phyloP scores from a whole-genome alignment of 2,329 filamentous ascomycete species.

The Fusarium ramigenum region DNA sequence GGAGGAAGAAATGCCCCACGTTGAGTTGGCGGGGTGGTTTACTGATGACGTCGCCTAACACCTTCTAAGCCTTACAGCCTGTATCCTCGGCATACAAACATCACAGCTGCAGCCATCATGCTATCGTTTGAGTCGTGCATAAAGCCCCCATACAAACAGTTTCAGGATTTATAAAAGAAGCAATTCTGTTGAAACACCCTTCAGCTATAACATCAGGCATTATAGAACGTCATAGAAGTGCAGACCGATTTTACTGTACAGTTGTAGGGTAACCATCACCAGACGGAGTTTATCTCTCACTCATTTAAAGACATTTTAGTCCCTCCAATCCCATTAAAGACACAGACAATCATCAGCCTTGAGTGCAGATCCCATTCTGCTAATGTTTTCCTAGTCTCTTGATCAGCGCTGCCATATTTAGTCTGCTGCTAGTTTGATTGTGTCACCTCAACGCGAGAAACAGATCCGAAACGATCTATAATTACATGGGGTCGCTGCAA shows the following conservation, averaged over 20 bases:
- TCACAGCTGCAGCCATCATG: not conserved
- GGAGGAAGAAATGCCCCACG: conserved; percentile 7
- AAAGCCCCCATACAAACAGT: not conserved
- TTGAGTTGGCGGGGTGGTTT: conserved; percentile 6
- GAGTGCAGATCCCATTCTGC: not conserved
- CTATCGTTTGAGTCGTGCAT: not conserved
- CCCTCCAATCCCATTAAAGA: conserved; percentile 10
- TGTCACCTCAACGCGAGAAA: not conserved
- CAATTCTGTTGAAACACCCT: not conserved
- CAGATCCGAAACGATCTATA: not conserved
- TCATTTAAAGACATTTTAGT: not conserved
- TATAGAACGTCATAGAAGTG: not conserved
- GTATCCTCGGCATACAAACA: not conserved
- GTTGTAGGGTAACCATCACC: conserved; percentile 6
- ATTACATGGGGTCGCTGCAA: not conserved
- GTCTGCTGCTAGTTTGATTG: not conserved
- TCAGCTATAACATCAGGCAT: not conserved
- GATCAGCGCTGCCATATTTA: conserved; percentile 24
- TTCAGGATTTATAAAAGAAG: not conserved
- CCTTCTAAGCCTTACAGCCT: not conserved
- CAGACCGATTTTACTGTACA: too few species aligned
- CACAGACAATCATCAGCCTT: not conserved
- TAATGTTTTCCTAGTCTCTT: conserved; percentile 5
- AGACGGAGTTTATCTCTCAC: not conserved
- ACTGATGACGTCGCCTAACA: conserved; percentile 29